Evolutionary conservation across 2,329 filamentous ascomycete genomes (phyloP).

Genomic region (Xylogone sp.): DNA sequence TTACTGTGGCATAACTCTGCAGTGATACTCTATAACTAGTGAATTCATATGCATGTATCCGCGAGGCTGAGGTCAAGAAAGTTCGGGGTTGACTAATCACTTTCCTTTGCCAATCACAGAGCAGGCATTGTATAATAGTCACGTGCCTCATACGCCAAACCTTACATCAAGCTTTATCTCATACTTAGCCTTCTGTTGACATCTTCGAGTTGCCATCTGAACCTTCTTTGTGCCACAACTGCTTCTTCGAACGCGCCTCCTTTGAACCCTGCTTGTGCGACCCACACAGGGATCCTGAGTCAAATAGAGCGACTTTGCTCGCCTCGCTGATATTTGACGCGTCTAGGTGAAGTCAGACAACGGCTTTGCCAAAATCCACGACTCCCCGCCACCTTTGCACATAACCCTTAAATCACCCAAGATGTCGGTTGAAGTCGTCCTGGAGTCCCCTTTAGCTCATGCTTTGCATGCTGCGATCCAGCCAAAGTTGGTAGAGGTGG

Average conservation of each 20-base stretch:
- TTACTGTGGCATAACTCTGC: no score
- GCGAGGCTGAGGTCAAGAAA: no score
- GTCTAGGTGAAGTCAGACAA: background rate
- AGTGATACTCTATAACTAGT: no score
- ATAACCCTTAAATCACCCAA: slow-evolving; percentile 24
- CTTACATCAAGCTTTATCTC: background rate
- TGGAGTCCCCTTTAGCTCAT: slow-evolving; percentile 79
- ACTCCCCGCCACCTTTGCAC: slow-evolving; percentile 1
- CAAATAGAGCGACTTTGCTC: background rate
- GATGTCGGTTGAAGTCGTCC: slow-evolving; percentile 75
- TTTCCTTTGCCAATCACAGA: background rate
- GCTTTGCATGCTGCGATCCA: slow-evolving; percentile 80
- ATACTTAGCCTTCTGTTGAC: background rate
- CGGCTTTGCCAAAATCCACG: background rate
- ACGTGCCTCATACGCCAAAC: background rate
- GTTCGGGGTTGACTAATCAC: background rate
- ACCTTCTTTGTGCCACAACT: background rate
- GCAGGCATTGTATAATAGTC: background rate
- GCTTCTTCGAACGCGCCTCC: background rate
- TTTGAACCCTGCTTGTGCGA: background rate
- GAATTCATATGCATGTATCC: no score
- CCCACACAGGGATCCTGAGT: background rate
- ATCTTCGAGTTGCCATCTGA: background rate
- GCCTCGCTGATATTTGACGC: background rate
- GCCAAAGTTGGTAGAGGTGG: slow-evolving; percentile 87